Conservation (phyloP, 495 filamentous ascomycete genomes). For the Aspergillus incahuasiensis region DNA sequence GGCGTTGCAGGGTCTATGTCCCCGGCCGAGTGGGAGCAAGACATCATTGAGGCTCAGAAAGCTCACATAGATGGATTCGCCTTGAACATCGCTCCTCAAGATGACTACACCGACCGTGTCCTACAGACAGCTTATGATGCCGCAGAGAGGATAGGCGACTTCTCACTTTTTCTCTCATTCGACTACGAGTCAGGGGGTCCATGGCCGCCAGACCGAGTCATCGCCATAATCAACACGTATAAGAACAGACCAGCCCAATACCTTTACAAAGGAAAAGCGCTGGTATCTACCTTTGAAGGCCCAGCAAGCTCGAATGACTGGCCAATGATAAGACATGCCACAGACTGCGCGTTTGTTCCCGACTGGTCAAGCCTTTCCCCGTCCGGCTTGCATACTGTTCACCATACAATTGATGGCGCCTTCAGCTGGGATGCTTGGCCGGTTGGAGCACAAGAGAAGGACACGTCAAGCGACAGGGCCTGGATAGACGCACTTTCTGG, state of each 20-base stretch:
- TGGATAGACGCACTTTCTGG: constrained; percentile 47
- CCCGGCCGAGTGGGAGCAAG: constrained; percentile 49
- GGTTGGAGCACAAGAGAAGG: constrained; percentile 50
- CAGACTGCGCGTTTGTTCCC: constrained; percentile 54
- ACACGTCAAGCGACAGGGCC: constrained; percentile 45
- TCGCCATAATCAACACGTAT: constrained; percentile 54
- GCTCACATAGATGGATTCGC: constrained; percentile 70
- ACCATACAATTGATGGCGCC: constrained; percentile 54
- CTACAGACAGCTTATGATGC: constrained; percentile 51
- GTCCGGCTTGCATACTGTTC: constrained; percentile 37
- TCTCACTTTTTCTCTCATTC: constrained; percentile 67
- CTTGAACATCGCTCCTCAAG: constrained; percentile 57
- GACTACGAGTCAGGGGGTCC: constrained; percentile 53
- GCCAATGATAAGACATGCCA: constrained; percentile 48
- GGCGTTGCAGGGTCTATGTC: constrained; percentile 30
- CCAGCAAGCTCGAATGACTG: constrained; percentile 52
- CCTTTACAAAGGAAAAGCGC: constrained; percentile 49
- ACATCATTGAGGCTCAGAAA: constrained; percentile 56
- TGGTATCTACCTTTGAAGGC: constrained; percentile 74
- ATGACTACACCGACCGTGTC: constrained; percentile 46
- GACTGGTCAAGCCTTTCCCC: constrained; percentile 60
- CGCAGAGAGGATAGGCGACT: constrained; percentile 47
- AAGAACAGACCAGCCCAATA: constrained; percentile 49
- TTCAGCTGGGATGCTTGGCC: constrained; percentile 78
- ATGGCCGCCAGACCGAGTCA: constrained; percentile 55